Conservation (phyloP, 257 asterid species). For the Avicennia marina region DNA sequence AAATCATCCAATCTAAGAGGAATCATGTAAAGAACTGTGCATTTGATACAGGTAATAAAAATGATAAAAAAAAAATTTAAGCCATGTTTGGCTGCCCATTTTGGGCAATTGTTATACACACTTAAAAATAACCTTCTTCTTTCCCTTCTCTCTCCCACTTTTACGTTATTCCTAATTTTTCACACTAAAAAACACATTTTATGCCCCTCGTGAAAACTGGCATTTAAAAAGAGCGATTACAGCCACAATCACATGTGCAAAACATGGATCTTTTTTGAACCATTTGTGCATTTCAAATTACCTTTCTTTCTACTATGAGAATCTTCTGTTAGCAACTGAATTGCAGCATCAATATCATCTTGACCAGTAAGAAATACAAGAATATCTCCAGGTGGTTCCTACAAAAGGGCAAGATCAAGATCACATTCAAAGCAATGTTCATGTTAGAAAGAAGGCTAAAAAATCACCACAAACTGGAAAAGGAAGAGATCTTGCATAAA, state of each 20-base stretch:
- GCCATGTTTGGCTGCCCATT: too few relatives aligned
- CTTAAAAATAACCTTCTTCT: too few relatives aligned
- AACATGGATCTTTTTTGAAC: background rate
- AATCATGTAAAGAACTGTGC: background rate
- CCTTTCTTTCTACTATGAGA: conserved; percentile 58
- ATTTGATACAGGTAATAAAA: background rate
- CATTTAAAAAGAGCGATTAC: background rate
- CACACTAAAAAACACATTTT: too few relatives aligned
- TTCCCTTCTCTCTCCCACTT: too few relatives aligned
- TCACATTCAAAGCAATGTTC: background rate
- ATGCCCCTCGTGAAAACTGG: too few relatives aligned
- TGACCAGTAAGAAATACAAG: conserved; percentile 93
- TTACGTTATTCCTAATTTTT: too few relatives aligned
- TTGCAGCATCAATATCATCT: conserved; percentile 95
- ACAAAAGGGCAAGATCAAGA: conserved; percentile 19
- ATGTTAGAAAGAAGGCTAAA: too few relatives aligned
- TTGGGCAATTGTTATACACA: too few relatives aligned
- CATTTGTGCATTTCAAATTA: conserved; percentile 17
- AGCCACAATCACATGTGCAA: background rate
- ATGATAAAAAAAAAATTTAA: background rate
- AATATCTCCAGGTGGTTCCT: conserved; percentile 93
- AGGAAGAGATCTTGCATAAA: too few relatives aligned
- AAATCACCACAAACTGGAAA: too few relatives aligned
- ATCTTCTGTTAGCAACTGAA: conserved; percentile 83
- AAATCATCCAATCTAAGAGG: background rate